Percentiles rank a stretch among this genome's conserved stretches.
These are phyloP conservation scores for Populus tremula DNA, from an alignment of 345 rosid genomes.

Conservation along the genomic window DNA sequence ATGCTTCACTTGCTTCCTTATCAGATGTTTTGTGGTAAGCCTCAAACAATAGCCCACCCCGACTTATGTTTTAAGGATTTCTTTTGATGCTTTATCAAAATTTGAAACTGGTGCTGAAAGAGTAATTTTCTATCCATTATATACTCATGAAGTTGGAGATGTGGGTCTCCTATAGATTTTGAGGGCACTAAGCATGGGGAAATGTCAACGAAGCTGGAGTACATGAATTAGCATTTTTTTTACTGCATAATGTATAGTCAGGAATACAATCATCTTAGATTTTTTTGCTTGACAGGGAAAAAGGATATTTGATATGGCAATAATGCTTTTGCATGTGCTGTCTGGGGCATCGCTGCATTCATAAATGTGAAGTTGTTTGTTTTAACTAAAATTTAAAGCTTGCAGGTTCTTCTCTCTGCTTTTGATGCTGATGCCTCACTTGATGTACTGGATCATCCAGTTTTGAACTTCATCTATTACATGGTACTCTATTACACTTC, in stretches of 20 bases:
- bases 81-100: neutral
- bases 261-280: neutral
- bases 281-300: neutral
- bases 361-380: neutral
- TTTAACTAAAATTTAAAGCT: slow-evolving; percentile 3
- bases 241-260: neutral
- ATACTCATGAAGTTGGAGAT: neutral
- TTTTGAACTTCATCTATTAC: slow-evolving; percentile 88
- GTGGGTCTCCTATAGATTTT: neutral
- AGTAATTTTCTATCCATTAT: neutral
- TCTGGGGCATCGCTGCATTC: neutral
- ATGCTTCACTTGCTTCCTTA: slow-evolving; percentile 92
- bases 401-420: slow-evolving; percentile 83
- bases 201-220: neutral
- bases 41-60: neutral
- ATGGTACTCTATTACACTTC: slow-evolving; percentile 43
- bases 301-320: neutral
- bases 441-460: slow-evolving; percentile 86
- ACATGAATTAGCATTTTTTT: neutral
- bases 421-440: slow-evolving; percentile 71
- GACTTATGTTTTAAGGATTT: neutral
- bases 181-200: neutral
- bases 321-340: neutral
- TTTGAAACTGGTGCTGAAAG: neutral
- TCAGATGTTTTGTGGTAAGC: slow-evolving; percentile 85